These are phyloP conservation scores for Jimgerdemannia lactiflua DNA, from an alignment of 192 early-diverging fungal species.

Conservation along the genomic window DNA sequence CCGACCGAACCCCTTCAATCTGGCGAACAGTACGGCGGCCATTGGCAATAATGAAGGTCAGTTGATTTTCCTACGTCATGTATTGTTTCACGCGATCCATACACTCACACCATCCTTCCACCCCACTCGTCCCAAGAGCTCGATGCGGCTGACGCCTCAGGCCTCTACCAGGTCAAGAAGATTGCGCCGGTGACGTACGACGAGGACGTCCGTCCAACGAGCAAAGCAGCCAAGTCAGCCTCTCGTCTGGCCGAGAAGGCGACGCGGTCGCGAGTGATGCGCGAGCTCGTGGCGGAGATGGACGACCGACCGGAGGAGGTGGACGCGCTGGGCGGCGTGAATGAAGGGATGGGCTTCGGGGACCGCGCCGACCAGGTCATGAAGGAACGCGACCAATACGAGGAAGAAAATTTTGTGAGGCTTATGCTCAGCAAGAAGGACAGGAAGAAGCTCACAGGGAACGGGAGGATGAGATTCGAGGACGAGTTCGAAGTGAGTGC, in stretches of 20 bases:
- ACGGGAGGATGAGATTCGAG: conserved; percentile 59
- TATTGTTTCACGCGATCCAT: too few species aligned
- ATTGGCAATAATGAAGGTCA: conserved; percentile 20
- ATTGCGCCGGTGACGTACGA: conserved; percentile 85
- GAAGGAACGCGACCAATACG: conserved; percentile 68
- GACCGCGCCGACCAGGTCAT: conserved; percentile 54
- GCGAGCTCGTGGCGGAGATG: conserved; percentile 79
- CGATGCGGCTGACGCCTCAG: conserved; percentile 23
- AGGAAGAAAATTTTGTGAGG: conserved; percentile 89
- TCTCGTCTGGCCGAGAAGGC: conserved; percentile 64
- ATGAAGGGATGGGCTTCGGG: conserved; percentile 60
- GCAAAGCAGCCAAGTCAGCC: conserved; percentile 62
- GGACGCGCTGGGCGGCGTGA: conserved; percentile 67
- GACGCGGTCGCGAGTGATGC: conserved; percentile 78
- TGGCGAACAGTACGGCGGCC: conserved; percentile 42
- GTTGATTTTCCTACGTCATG: background rate
- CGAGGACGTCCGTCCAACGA: conserved; percentile 50
- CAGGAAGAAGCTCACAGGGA: conserved; percentile 56
- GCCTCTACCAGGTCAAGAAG: conserved; percentile 86
- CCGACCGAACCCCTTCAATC: conserved; percentile 81
- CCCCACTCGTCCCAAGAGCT: too few species aligned
- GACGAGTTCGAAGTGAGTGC: conserved; percentile 78
- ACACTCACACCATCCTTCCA: too few species aligned
- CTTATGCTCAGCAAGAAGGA: conserved; percentile 73
- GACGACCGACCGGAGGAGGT: conserved; percentile 84